A percentile compares a stretch with the other conserved stretches of the same genome.
phyloP scores from a whole-genome alignment of 2,329 filamentous ascomycete species.

The Thielaviopsis euricoi region DNA sequence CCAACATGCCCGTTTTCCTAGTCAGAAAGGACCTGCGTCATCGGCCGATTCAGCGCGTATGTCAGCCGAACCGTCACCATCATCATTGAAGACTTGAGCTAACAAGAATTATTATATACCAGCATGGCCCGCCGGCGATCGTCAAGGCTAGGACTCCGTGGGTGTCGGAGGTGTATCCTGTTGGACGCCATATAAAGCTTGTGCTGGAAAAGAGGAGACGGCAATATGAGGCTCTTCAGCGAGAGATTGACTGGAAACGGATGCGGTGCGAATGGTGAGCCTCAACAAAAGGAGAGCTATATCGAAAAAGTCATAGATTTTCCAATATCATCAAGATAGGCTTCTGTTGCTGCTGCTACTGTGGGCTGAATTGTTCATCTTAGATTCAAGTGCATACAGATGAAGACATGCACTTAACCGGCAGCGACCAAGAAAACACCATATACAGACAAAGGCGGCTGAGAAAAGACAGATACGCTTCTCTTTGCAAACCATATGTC shows the following conservation, averaged over 20 bases:
- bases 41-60: neutral
- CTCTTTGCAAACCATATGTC: neutral
- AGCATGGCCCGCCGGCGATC: neutral
- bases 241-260: neutral
- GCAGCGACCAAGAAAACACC: too few relatives aligned
- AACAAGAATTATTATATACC: too few relatives aligned
- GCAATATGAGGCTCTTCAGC: neutral
- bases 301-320: too few relatives aligned
- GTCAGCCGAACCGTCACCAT: neutral
- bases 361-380: too few relatives aligned
- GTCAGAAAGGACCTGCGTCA: neutral
- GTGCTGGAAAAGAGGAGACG: neutral
- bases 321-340: neutral
- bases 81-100: neutral
- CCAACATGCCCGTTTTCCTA: neutral
- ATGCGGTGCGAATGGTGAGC: neutral
- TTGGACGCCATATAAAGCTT: neutral
- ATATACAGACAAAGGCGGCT: too few relatives aligned
- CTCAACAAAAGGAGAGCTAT: too few relatives aligned
- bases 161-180: neutral
- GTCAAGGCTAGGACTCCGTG: neutral
- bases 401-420: too few relatives aligned
- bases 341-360: too few relatives aligned
- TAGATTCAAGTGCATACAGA: too few relatives aligned
- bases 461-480: too few relatives aligned